These are phyloP conservation scores for Candida sonorensis DNA, from an alignment of 805 yeast genomes.

Conservation along the genomic window DNA sequence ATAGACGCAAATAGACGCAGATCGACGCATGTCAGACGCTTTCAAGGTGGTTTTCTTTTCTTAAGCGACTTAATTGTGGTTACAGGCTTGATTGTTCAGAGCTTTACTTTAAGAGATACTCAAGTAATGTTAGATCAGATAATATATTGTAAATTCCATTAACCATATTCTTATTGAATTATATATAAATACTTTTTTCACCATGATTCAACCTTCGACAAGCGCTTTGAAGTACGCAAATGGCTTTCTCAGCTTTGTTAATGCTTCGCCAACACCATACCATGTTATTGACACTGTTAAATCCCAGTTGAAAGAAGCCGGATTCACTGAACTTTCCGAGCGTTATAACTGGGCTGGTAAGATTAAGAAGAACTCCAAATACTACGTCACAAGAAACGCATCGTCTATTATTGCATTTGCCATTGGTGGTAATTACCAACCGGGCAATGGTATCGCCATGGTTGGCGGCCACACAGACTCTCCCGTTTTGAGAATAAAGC, in stretches of 20 bases:
- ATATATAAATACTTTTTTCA: too few relatives aligned
- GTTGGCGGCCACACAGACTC: slow-evolving; percentile 97
- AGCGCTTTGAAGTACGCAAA: slow-evolving; percentile 32
- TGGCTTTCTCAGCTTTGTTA: slow-evolving; percentile 72
- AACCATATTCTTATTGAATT: too few relatives aligned
- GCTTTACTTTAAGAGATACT: too few relatives aligned
- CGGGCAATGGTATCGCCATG: slow-evolving; percentile 79
- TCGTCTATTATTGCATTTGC: slow-evolving; percentile 85
- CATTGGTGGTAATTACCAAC: slow-evolving; percentile 63
- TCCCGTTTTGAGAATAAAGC: slow-evolving; percentile 84
- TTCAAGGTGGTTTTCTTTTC: too few relatives aligned
- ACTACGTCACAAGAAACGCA: slow-evolving; percentile 83
- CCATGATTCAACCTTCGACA: too few relatives aligned
- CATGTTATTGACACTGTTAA: slow-evolving; percentile 77
- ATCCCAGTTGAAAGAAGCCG: slow-evolving; percentile 45
- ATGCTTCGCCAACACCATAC: slow-evolving; percentile 87
- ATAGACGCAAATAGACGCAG: too few relatives aligned
- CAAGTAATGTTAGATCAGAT: too few relatives aligned
- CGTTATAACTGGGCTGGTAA: slow-evolving; percentile 59
- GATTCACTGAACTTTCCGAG: slow-evolving; percentile 71
- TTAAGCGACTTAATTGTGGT: too few relatives aligned
- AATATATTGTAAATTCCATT: too few relatives aligned
- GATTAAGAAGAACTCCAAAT: slow-evolving; percentile 52
- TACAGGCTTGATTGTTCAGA: too few relatives aligned
- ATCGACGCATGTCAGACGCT: too few relatives aligned